Percentiles rank a stretch among this genome's conserved stretches.
Evolutionary conservation across 78 protist genomes (phyloP).

Genomic region (Dictyostelium firmibasis): DNA sequence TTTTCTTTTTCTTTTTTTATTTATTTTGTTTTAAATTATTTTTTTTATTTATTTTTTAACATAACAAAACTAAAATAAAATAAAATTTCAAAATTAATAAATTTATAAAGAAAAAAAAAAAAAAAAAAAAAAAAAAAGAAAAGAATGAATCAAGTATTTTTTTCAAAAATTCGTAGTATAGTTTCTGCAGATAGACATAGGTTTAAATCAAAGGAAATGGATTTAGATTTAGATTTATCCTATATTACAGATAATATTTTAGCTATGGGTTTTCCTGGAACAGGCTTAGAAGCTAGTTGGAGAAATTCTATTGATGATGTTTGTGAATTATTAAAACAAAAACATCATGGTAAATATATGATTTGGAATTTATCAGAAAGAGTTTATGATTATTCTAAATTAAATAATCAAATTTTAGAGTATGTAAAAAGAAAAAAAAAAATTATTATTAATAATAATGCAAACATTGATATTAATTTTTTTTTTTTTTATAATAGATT

Average conservation of each 20-base stretch:
- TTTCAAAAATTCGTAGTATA: constrained; percentile 28
- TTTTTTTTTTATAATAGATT: not conserved
- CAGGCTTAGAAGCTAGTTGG: constrained; percentile 67
- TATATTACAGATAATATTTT: constrained; percentile 72
- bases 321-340: constrained; percentile 25
- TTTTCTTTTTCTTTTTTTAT: too few relatives aligned
- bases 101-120: not conserved
- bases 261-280: constrained; percentile 80
- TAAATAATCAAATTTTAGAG: constrained; percentile 83
- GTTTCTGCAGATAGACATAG: constrained; percentile 76
- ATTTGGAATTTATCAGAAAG: constrained; percentile 80
- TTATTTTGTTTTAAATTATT: too few relatives aligned
- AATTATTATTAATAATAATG: too few relatives aligned
- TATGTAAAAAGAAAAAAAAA: not conserved
- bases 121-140: not conserved
- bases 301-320: constrained; percentile 81
- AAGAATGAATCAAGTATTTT: constrained; percentile 13
- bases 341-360: constrained; percentile 65
- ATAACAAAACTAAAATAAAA: too few relatives aligned
- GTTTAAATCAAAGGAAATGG: constrained; percentile 30
- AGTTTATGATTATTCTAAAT: constrained; percentile 51
- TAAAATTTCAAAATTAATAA: too few relatives aligned
- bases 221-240: constrained; percentile 58
- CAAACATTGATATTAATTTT: not conserved
- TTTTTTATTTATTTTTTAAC: too few relatives aligned